A percentile compares a stretch with the other conserved stretches of the same genome.
Evolutionary conservation across 352 stramenopile genomes (phyloP).

Genomic region (Phytophthora quininea): DNA sequence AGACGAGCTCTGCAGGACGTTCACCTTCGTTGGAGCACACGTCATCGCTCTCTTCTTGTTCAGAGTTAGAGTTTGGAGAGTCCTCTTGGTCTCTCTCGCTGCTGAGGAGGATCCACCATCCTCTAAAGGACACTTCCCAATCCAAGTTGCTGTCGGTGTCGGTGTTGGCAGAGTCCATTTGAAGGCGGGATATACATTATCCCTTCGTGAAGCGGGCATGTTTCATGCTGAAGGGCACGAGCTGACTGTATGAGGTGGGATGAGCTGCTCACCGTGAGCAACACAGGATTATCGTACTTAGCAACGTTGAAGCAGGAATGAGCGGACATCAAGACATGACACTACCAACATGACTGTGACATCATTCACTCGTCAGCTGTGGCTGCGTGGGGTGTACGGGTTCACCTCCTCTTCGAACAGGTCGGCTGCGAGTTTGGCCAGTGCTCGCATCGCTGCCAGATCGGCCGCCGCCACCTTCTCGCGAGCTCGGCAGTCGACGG

Average conservation of each 20-base stretch:
- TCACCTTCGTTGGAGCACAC: constrained; percentile 17
- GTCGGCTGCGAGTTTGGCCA: constrained; percentile 65
- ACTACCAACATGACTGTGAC: too few species aligned
- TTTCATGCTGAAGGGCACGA: too few species aligned
- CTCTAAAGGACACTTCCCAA: constrained; percentile 1
- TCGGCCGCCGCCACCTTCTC: constrained; percentile 49
- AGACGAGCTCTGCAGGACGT: constrained; percentile 12
- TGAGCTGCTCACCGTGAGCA: too few species aligned
- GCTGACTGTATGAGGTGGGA: too few species aligned
- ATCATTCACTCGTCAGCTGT: not conserved
- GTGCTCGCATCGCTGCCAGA: constrained; percentile 45
- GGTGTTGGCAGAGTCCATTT: too few species aligned
- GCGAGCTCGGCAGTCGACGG: constrained; percentile 33
- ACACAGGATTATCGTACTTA: too few species aligned
- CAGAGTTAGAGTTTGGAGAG: constrained; percentile 13
- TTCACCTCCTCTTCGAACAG: constrained; percentile 49
- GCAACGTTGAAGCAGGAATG: too few species aligned
- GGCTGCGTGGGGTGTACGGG: constrained; percentile 38
- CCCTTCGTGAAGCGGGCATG: too few species aligned
- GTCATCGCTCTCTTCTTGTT: constrained; percentile 13
- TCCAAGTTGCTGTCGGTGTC: constrained; percentile 11
- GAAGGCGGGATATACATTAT: too few species aligned
- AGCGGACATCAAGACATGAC: too few species aligned
- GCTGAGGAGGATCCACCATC: too few species aligned
- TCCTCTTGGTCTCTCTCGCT: constrained; percentile 23